A percentile compares a stretch with the other conserved stretches of the same genome.
phyloP scores from a whole-genome alignment of 1,139 yeast genomes.

The Geotrichum klebahnii region DNA sequence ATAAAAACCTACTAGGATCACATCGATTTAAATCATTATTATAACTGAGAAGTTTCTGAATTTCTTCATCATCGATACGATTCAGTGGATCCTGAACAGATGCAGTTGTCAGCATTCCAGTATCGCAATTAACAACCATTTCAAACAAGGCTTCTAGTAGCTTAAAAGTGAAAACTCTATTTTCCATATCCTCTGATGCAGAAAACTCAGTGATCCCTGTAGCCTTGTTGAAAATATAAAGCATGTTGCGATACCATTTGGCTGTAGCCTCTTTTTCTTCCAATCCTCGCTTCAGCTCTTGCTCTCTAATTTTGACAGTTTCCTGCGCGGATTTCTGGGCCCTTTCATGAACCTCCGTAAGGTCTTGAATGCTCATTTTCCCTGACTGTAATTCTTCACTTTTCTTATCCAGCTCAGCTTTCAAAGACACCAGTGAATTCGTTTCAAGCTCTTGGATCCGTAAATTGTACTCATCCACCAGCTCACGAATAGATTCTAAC shows the following conservation, averaged over 20 bases:
- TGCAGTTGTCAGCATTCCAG: constrained; percentile 8
- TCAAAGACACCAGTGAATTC: not conserved
- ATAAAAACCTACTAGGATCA: constrained; percentile 5
- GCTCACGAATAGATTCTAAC: constrained; percentile 28
- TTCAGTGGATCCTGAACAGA: constrained; percentile 4
- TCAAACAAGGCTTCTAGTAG: constrained; percentile 6
- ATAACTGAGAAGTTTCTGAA: not conserved
- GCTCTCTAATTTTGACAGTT: constrained; percentile 21
- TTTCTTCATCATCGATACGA: not conserved
- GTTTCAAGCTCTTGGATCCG: constrained; percentile 50
- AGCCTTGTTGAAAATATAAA: constrained; percentile 21
- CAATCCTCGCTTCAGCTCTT: constrained; percentile 24
- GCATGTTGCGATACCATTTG: constrained; percentile 27
- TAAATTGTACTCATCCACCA: constrained; percentile 23
- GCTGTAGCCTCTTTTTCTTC: constrained; percentile 29
- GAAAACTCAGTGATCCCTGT: constrained; percentile 20
- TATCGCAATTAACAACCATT: not conserved
- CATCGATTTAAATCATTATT: not conserved
- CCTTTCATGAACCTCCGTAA: not conserved
- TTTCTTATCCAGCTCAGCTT: not conserved
- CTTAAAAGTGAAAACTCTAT: not conserved
- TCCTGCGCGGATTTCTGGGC: constrained; percentile 21
- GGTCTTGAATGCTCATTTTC: not conserved
- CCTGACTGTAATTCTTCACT: not conserved
- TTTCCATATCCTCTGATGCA: not conserved